phyloP scores from a whole-genome alignment of 2,329 filamentous ascomycete genomes.

The Alternaria sp. region DNA sequence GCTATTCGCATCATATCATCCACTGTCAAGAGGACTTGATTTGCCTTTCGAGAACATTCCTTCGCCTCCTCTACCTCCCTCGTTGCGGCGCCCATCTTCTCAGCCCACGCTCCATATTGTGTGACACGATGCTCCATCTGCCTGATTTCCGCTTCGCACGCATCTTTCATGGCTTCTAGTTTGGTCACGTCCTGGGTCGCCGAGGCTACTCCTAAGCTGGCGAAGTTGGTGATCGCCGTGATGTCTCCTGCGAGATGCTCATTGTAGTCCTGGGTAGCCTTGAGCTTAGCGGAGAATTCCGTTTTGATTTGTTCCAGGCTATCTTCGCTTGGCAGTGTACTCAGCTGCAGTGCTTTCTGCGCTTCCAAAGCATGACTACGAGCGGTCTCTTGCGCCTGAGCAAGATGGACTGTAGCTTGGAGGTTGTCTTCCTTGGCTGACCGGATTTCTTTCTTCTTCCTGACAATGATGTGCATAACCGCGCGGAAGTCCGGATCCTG shows the following conservation, averaged over 20 bases:
- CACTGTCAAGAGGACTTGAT: not conserved
- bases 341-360: not conserved
- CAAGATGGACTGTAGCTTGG: not conserved
- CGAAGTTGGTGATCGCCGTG: not conserved
- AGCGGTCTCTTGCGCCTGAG: not conserved
- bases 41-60: not conserved
- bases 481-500: not conserved
- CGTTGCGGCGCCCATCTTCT: not conserved
- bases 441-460: not conserved
- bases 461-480: not conserved
- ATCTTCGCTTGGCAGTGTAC: not conserved
- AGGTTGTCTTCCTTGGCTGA: not conserved
- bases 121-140: not conserved
- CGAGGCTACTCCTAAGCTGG: not conserved
- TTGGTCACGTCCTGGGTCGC: not conserved
- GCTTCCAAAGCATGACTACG: not conserved
- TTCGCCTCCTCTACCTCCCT: not conserved
- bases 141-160: not conserved
- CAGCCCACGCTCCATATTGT: not conserved
- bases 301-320: not conserved
- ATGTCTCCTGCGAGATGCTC: not conserved
- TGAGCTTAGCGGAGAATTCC: not conserved
- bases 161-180: not conserved
- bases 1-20: not conserved
- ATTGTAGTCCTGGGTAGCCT: not conserved